Conservation (phyloP, 2,329 filamentous ascomycete genomes). For the Pseudogymnoascus sp. region DNA sequence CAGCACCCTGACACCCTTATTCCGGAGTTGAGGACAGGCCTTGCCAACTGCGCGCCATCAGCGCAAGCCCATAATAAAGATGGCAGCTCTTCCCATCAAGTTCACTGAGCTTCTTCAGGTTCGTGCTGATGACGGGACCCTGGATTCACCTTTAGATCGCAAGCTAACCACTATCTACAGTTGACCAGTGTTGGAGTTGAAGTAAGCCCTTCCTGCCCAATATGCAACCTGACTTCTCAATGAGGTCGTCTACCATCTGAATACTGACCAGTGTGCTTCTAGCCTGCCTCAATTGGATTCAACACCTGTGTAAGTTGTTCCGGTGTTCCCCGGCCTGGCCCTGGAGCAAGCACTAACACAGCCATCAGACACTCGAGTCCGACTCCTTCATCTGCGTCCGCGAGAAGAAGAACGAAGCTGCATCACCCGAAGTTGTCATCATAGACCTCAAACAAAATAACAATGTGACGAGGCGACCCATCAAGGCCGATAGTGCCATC, state of each 20-base stretch:
- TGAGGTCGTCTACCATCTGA: not conserved
- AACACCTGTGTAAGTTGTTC: conserved; percentile 65
- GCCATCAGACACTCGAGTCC: conserved; percentile 82
- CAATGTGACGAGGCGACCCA: conserved; percentile 87
- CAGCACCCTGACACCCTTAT: conserved; percentile 9
- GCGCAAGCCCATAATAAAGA: conserved; percentile 18
- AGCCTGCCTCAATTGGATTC: conserved; percentile 71
- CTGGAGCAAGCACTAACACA: conserved; percentile 13
- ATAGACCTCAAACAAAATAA: conserved; percentile 96
- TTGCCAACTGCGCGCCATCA: conserved; percentile 11
- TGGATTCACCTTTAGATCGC: not conserved
- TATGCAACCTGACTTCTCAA: conserved; percentile 5
- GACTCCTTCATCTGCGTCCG: conserved; percentile 94
- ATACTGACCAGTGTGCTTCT: conserved; percentile 28
- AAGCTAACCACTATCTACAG: conserved; percentile 30
- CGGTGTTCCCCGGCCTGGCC: conserved; percentile 9
- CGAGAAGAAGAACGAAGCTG: conserved; percentile 79
- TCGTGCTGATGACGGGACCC: conserved; percentile 53
- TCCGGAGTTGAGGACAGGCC: conserved; percentile 4
- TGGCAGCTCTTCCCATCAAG: conserved; percentile 69
- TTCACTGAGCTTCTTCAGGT: conserved; percentile 86
- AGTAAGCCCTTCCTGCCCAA: conserved; percentile 33
- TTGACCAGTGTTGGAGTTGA: conserved; percentile 44
- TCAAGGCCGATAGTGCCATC: conserved; percentile 98
- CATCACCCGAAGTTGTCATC: conserved; percentile 91